A percentile compares a stretch with the other conserved stretches of the same genome.
phyloP scores from a whole-genome alignment of 768 basidiomycete species.

The Suillus plorans region DNA sequence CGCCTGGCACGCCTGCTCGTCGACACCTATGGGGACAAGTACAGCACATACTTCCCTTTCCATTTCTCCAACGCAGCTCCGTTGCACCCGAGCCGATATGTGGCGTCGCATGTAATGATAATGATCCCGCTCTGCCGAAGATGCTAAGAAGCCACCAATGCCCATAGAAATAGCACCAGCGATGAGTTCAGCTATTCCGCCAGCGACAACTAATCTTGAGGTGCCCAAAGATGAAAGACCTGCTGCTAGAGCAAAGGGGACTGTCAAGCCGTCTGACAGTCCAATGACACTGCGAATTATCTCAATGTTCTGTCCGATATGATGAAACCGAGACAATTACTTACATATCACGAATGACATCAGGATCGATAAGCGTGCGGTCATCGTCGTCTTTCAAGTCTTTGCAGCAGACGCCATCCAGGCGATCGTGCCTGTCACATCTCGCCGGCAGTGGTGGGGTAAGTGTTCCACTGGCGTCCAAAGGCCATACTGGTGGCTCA shows the following conservation, averaged over 20 bases:
- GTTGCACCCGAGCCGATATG: slow-evolving; percentile 75
- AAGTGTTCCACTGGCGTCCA: slow-evolving; percentile 42
- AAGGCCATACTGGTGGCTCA: slow-evolving; percentile 66
- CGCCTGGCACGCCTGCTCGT: slow-evolving; percentile 73
- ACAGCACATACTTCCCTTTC: slow-evolving; percentile 91
- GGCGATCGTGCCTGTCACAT: slow-evolving; percentile 54
- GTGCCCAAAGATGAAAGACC: slow-evolving; percentile 88
- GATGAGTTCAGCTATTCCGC: slow-evolving; percentile 93
- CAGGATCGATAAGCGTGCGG: slow-evolving; percentile 81
- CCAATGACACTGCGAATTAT: slow-evolving; percentile 66
- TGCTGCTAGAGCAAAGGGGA: slow-evolving; percentile 89
- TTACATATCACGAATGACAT: slow-evolving; percentile 84
- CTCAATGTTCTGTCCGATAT: slow-evolving; percentile 5
- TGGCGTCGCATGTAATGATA: slow-evolving; percentile 77
- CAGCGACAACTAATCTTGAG: slow-evolving; percentile 88
- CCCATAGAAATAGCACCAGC: slow-evolving; percentile 98
- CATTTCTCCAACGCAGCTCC: slow-evolving; percentile 93
- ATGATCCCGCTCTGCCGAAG: slow-evolving; percentile 95
- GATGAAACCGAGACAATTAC: slow-evolving; percentile 22
- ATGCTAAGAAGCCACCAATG: slow-evolving; percentile 95
- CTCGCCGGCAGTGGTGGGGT: slow-evolving; percentile 51
- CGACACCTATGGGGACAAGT: slow-evolving; percentile 86
- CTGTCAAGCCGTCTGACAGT: slow-evolving; percentile 85
- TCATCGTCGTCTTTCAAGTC: slow-evolving; percentile 81
- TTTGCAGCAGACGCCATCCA: slow-evolving; percentile 80